Base-by-base conservation (phyloP, 805 yeast species). In the Kuraishia hungarica region DNA sequence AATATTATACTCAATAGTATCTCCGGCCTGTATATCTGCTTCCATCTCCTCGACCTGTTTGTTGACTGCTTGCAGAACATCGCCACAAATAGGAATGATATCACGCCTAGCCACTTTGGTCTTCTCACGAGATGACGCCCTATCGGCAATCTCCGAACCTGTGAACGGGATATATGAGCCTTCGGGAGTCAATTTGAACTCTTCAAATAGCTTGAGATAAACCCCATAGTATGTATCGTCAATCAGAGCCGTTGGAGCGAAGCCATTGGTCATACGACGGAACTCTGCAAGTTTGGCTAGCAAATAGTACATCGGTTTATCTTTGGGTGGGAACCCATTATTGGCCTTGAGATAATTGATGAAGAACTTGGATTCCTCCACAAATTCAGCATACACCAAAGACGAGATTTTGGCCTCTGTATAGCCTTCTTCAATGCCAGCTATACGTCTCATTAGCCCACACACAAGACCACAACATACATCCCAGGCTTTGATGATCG, bases 231-330 rank as follows among this genome's bases (percentile, higher is more conserved):
- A 81, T 0, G 89, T 79, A 58, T 89, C 94, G 66, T 89, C 96
- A 54, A 87, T 79, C 43, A 79, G 67, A 0, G 89, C 82, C 0
- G 94, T 87, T 2, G 94, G 83, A 0, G 91, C 93, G 66, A 84
- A 85, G 0, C 96, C 96, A 64, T 86, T 87, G 57, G 90, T 89
- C 69, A 86, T 76, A 57, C 86, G 79, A 58, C 89, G 76, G 61
- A 87, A 74, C 52, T 86, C 92, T 17, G 77, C 73, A 10, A 81
- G 64, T 22, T 83, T 83, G 55, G 67, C 69, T 15, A 87, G 62
- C 39, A 78, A 70, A 52, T 78, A 74, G 1, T 83, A 61, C 20
- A 70, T 61, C 1, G 72, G 66, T 26, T 73, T 68, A 26, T 76
- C 71, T 2, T 70, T 64, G 1, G 71, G 63, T 2, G 80, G 69